A percentile compares a stretch with the other conserved stretches of the same genome.
phyloP scores from a whole-genome alignment of 306 rosid species.

The Trichosanthes cucumerina region DNA sequence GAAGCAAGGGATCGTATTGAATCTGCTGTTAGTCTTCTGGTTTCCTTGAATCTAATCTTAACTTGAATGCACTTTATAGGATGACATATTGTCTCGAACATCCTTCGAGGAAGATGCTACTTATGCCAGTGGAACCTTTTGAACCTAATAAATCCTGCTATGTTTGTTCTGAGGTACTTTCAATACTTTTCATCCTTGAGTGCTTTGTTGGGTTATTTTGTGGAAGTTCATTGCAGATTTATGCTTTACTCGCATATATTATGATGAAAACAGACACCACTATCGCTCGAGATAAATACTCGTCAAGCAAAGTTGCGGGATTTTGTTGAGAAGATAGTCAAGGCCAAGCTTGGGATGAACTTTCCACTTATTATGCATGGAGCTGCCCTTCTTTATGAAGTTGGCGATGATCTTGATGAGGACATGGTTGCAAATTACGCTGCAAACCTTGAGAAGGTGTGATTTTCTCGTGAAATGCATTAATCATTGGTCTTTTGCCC shows the following conservation, averaged over 20 bases:
- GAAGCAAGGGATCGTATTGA: not conserved
- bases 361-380: slow-evolving; percentile 76
- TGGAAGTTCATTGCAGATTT: slow-evolving; percentile 3
- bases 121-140: slow-evolving; percentile 97
- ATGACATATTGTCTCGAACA: slow-evolving; percentile 95
- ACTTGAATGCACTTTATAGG: slow-evolving; percentile 24
- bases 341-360: slow-evolving; percentile 83
- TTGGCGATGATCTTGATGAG: slow-evolving; percentile 85
- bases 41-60: slow-evolving; percentile 8
- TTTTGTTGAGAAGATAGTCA: slow-evolving; percentile 77
- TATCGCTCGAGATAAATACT: slow-evolving; percentile 77
- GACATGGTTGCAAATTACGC: slow-evolving; percentile 61
- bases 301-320: slow-evolving; percentile 67
- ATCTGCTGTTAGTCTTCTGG: not conserved
- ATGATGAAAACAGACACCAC: slow-evolving; percentile 58
- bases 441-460: slow-evolving; percentile 87
- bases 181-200: not conserved
- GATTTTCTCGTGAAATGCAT: slow-evolving; percentile 7
- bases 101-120: slow-evolving; percentile 76
- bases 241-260: not conserved
- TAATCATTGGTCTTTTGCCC: not conserved
- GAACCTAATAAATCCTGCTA: slow-evolving; percentile 89
- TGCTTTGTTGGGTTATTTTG: not conserved
- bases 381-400: slow-evolving; percentile 71
- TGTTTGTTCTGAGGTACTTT: slow-evolving; percentile 86